Base-by-base conservation (phyloP, 768 basidiomycete genomes). In the Lactifluus subvellereus region DNA sequence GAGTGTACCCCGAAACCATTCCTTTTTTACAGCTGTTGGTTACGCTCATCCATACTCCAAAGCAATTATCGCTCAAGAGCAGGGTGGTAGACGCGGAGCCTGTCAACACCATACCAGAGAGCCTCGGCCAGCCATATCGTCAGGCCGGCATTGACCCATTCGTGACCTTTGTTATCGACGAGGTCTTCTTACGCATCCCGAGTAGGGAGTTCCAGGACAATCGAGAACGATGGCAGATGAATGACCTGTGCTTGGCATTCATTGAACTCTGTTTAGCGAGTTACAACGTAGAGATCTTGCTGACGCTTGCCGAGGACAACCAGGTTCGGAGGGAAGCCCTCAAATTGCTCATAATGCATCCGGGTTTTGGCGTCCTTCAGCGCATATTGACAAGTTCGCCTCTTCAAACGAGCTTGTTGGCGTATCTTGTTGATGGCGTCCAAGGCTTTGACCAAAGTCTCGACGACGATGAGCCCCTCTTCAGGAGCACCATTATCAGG, bases 291-390 rank as follows among this genome's bases (percentile, higher is more conserved):
- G 88, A 91, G 68, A 81, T 82, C 3, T 76, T 97, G 18, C 78
- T 91, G 27, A 77, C 81, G 8, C 74, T 77, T 50, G 76, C 77
- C 2, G 86, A 89, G 59, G 83, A 83, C n/a, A 72, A 75, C 6
- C 69, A 77, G 18, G 59, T 71, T 80, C 30, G 85, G 79, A 61
- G 73, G 75, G 87, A 89, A 33, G 70, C 73, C 0, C 72, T 92
- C 16, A 68, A 82, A 22, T 80, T 82, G 20, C 77, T 84, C 35
- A 78, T 88, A 10, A 70, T 82, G 2, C 93, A 97, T 70, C 94
- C 96, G 3, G 96, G 94, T 0, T 93, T 90, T 71, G 89, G 94
- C 59, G 76, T 97, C 59, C 83, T 94, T 75, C 83, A 87, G 49
- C 84, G 91, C 4, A 69, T 98, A 14, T 77, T 98, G 54, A 87